Evolutionary conservation across 202 grass and related monocot genomes (phyloP).

Genomic region (Dendrocalamus latiflorus): DNA sequence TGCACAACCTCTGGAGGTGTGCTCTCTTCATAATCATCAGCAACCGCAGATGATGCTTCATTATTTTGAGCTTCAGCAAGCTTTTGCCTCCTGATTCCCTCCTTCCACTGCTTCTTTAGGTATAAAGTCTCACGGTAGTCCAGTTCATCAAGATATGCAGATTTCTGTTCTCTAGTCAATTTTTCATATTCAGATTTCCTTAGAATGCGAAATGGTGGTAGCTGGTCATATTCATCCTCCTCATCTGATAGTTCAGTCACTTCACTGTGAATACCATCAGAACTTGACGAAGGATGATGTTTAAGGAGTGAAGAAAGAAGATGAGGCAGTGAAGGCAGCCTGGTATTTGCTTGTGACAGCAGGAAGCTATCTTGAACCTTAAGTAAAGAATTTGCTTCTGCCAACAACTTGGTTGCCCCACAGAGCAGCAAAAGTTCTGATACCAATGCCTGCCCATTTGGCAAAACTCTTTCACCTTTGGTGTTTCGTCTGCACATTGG

Average conservation of each 20-base stretch:
- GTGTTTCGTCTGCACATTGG: conserved; percentile 52
- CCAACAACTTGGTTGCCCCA: conserved; percentile 71
- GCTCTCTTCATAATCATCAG: conserved; percentile 53
- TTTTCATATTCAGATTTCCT: conserved; percentile 66
- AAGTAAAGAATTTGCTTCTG: conserved; percentile 77
- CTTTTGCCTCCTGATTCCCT: too few species aligned
- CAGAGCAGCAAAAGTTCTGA: conserved; percentile 72
- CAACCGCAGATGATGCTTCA: neutral
- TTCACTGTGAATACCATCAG: conserved; percentile 26
- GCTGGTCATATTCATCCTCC: conserved; percentile 86
- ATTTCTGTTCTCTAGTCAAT: conserved; percentile 68
- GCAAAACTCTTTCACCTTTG: conserved; percentile 77
- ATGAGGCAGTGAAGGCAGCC: conserved; percentile 76
- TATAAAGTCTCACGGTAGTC: conserved; percentile 93
- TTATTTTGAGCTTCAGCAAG: conserved; percentile 37
- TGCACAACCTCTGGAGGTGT: conserved; percentile 55
- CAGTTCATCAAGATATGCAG: conserved; percentile 89
- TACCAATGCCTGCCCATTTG: conserved; percentile 51
- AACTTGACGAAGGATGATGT: conserved; percentile 33
- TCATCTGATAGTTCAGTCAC: conserved; percentile 51
- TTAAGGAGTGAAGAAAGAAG: conserved; percentile 88
- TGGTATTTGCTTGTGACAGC: conserved; percentile 56
- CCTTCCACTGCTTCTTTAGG: conserved; percentile 84
- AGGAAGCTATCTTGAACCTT: conserved; percentile 84
- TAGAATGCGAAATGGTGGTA: conserved; percentile 83